phyloP scores from a whole-genome alignment of 208 protist genomes.

The Lotmaria passim region DNA sequence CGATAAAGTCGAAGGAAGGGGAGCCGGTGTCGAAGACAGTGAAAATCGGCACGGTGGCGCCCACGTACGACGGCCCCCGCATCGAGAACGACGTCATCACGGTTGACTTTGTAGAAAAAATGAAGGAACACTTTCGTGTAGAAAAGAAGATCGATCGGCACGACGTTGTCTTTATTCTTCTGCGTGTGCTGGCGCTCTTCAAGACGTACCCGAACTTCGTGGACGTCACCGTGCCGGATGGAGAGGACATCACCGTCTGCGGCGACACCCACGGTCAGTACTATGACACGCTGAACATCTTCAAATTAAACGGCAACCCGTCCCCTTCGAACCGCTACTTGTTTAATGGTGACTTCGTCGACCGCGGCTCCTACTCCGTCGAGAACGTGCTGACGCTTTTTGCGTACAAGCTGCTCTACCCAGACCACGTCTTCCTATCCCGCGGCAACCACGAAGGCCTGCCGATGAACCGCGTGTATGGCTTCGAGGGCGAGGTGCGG shows the following conservation, averaged over 20 bases:
- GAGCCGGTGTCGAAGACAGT: slow-evolving; percentile 77
- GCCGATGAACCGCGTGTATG: slow-evolving; percentile 98
- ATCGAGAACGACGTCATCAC: slow-evolving; percentile 79
- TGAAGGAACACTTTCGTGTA: slow-evolving; percentile 76
- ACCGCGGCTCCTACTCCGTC: slow-evolving; percentile 96
- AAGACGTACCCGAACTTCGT: slow-evolving; percentile 89
- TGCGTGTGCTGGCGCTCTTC: slow-evolving; percentile 81
- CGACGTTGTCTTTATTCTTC: slow-evolving; percentile 87
- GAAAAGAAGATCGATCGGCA: slow-evolving; percentile 88
- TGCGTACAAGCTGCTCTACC: slow-evolving; percentile 97
- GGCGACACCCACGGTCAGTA: slow-evolving; percentile 99
- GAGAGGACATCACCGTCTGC: slow-evolving; percentile 96
- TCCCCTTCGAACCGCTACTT: slow-evolving; percentile 94
- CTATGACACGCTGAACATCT: slow-evolving; percentile 98
- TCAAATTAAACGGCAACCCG: slow-evolving; percentile 91
- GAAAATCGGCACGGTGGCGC: slow-evolving; percentile 66
- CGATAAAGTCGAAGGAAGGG: slow-evolving; percentile 90
- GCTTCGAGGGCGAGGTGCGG: slow-evolving; percentile 98
- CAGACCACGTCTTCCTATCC: slow-evolving; percentile 94
- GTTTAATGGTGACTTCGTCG: slow-evolving; percentile 97
- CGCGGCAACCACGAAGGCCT: slow-evolving; percentile 97
- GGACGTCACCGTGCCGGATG: slow-evolving; percentile 82
- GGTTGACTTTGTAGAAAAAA: slow-evolving; percentile 77
- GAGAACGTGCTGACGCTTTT: slow-evolving; percentile 97
- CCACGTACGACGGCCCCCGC: slow-evolving; percentile 76